Evolutionary conservation across 2,329 filamentous ascomycete species (phyloP), one percentile per base, ranked within the genome.

Genomic region (Penicillium sp.): DNA sequence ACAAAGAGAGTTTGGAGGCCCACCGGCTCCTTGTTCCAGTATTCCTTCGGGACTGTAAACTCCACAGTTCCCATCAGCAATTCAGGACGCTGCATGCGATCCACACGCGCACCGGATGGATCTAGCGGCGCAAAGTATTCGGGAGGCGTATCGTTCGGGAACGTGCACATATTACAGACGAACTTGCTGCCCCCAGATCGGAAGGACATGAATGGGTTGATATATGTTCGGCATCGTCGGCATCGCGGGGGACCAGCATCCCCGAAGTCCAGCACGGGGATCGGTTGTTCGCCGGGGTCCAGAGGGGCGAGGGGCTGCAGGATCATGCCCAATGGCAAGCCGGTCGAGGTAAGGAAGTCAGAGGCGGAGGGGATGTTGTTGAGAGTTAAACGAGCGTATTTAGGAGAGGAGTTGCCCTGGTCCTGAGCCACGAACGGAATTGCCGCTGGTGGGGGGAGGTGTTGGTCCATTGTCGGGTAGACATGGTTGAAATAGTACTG

Each of bases 131-230:
- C 89, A 73, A 96, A 99, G 75, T 99, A 99, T 70, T 97, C 93
- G 1, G 89, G 77, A 0, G 91, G 80, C 0, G 95, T 95, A 69
- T 99, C 94, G 71, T 97, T 99, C 47, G 94, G 91, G 72, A 97
- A 96, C 22, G 89, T 94, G 78, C 94, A 99, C 77, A 99, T 90
- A 70, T 99, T 99, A 79, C 94, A 99, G 50, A 96, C 91, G 72
- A 96, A 95, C 72, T 96, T 96, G 77, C 93, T 96, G 55, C 94
- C 94, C 36, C 93, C 93, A 16, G 89, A 88, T 56, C 89, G 85
- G 81, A 99, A 99, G 70, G 92, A 89, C 94, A 99, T 97, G 72
- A 99, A 99, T 1, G 94, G 94, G 70, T 99, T 99, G 77, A 99
- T 95, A 76, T 99, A 99, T 14, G 93, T 89, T 70, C 94, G 84